Base-by-base conservation (phyloP, 306 rosid species). In the Begonia fuchsioides region DNA sequence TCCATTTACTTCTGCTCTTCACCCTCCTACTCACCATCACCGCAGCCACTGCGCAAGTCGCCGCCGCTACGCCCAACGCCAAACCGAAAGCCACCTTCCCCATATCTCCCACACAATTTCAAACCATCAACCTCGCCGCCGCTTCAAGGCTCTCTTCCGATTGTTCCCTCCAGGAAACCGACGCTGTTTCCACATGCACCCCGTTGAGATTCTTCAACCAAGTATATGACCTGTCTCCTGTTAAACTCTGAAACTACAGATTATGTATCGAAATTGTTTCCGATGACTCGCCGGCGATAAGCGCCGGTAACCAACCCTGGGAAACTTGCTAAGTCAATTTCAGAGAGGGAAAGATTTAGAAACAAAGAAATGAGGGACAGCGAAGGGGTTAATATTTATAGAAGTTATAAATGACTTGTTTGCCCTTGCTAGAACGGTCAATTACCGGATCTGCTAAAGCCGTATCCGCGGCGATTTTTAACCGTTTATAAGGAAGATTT, bases 11-110 rank as follows among this genome's bases (percentile, higher is more conserved):
- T 55, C 83, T 62, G 12, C 94, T 71, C 76, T 46, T 76, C 55
- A 87, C 80, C 56, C 94, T 74, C 49, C 77, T 53, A 2, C 94
- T 81, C 13, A 83, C 96, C 60, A 69, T 67, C 56, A 67, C 76
- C 64, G 94, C 78, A 49, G 96, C 94, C 55, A 87, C 77, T 40
- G 82, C 78, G 43, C 87, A 83, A 0, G 87, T 66, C 62, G 76
- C 67, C 60, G 55, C 93, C 50, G 94, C 96, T 35, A 78, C 87
- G 17, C 69, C 56, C 52, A 54, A 74, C 57, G 96, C 80, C 73
- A 80, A 56, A 15, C 78, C 96, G 10, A 68, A 56, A 32, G 57
- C 77, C 76, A 65, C 76, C 69, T 80, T 77, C 47, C 93, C 92
- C 96, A 76, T 51, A 60, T 35, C 69, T 13, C 45, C 52, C 41